Conservation (phyloP, 805 yeast species). For the Sugiyamaella boreocaroliniensis region DNA sequence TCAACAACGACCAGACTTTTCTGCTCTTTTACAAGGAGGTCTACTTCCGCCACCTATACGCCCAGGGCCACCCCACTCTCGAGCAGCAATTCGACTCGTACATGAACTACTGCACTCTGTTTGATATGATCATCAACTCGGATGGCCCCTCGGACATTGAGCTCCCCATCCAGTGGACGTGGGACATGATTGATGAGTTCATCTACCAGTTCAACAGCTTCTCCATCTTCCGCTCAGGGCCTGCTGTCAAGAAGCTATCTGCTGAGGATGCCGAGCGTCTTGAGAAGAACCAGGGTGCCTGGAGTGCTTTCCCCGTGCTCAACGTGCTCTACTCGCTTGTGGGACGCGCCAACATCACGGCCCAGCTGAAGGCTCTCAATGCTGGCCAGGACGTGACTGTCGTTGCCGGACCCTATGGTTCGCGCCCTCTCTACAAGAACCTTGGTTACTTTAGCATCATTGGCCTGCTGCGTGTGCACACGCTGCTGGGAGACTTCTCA, state of each 20-base stretch:
- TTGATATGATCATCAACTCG: constrained; percentile 40
- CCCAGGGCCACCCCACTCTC: constrained; percentile 37
- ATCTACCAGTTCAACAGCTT: constrained; percentile 46
- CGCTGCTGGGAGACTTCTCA: constrained; percentile 44
- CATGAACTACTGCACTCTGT: constrained; percentile 44
- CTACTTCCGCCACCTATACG: constrained; percentile 45
- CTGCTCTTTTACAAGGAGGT: constrained; percentile 43
- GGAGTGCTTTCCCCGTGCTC: constrained; percentile 43
- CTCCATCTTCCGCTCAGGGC: constrained; percentile 36
- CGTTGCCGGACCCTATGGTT: constrained; percentile 41
- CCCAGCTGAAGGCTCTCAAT: constrained; percentile 34
- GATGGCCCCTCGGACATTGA: constrained; percentile 42
- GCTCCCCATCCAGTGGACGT: constrained; percentile 43
- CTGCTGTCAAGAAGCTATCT: constrained; percentile 24
- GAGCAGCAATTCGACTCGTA: constrained; percentile 43
- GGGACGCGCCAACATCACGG: constrained; percentile 36
- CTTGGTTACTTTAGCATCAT: constrained; percentile 44
- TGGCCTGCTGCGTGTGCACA: constrained; percentile 45
- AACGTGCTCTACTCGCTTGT: constrained; percentile 44
- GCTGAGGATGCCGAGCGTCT: constrained; percentile 35
- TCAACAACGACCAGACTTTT: constrained; percentile 40
- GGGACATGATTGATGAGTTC: constrained; percentile 49
- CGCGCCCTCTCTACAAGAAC: constrained; percentile 38
- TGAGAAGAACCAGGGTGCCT: constrained; percentile 36
- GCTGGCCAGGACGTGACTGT: constrained; percentile 26